phyloP scores from a whole-genome alignment of 331 rosid species.

The Quercus phellos region DNA sequence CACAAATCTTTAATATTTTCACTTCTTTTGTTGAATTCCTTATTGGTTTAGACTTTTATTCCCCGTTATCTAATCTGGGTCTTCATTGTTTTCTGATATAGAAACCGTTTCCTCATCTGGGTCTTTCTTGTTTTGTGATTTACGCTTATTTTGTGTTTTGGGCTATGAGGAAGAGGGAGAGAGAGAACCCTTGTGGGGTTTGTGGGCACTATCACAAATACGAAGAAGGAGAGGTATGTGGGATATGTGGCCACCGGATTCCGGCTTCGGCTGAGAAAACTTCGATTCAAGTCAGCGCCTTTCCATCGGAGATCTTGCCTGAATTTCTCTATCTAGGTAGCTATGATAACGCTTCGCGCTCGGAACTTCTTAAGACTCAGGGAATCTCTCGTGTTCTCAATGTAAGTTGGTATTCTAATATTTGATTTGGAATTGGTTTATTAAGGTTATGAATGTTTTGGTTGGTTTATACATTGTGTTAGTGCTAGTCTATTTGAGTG shows the following conservation, averaged over 20 bases:
- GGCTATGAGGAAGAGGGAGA: constrained; percentile 93
- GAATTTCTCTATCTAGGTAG: constrained; percentile 92
- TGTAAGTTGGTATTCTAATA: constrained; percentile 32
- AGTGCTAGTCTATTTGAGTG: not conserved
- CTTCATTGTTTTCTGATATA: constrained; percentile 11
- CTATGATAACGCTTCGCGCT: constrained; percentile 94
- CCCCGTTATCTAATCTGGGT: constrained; percentile 29
- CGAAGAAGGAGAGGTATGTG: constrained; percentile 98
- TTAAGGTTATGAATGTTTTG: not conserved
- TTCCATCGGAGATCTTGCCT: constrained; percentile 86
- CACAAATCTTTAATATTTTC: constrained; percentile 3
- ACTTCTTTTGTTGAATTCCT: not conserved
- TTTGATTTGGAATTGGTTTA: not conserved
- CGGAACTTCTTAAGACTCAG: constrained; percentile 93
- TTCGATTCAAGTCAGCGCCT: constrained; percentile 70
- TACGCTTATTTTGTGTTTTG: constrained; percentile 6
- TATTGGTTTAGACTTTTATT: not conserved
- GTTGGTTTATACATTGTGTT: not conserved
- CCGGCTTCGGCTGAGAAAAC: constrained; percentile 69
- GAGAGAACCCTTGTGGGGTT: constrained; percentile 95
- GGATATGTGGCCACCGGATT: constrained; percentile 89
- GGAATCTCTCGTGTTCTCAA: constrained; percentile 93
- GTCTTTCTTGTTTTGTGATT: constrained; percentile 28
- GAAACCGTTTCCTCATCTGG: constrained; percentile 29
- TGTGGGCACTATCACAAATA: constrained; percentile 97